Percentiles rank a stretch among this genome's conserved stretches.
These are phyloP conservation scores for Penicillium canescens DNA, from an alignment of 495 filamentous ascomycete species.

Conservation along the genomic window DNA sequence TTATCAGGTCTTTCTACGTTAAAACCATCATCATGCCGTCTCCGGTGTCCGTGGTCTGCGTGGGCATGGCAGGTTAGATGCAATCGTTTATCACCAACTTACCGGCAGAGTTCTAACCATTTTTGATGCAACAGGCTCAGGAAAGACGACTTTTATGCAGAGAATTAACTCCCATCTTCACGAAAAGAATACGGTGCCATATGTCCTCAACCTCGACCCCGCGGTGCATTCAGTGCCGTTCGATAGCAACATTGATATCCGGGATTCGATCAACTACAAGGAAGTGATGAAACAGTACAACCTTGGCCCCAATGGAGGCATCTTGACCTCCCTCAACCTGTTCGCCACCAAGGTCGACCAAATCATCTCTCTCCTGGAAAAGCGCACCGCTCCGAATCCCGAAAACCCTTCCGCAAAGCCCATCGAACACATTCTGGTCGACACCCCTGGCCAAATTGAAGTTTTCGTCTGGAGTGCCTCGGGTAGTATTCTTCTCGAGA, in stretches of 20 bases:
- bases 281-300: slow-evolving; percentile 99
- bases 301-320: slow-evolving; percentile 96
- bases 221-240: slow-evolving; percentile 96
- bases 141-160: slow-evolving; percentile 99
- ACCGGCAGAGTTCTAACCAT: not conserved
- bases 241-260: slow-evolving; percentile 97
- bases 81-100: not conserved
- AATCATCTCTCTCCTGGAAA: slow-evolving; percentile 84
- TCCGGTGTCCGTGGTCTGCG: slow-evolving; percentile 78
- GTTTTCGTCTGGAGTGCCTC: slow-evolving; percentile 97
- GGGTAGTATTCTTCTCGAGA: slow-evolving; percentile 89
- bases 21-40: slow-evolving; percentile 37
- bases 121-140: slow-evolving; percentile 62
- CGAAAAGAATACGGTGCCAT: slow-evolving; percentile 69
- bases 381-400: slow-evolving; percentile 69
- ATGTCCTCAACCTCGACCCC: slow-evolving; percentile 96
- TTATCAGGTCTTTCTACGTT: not conserved
- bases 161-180: slow-evolving; percentile 91
- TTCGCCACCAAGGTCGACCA: slow-evolving; percentile 98
- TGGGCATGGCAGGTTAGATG: slow-evolving; percentile 84
- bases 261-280: slow-evolving; percentile 98
- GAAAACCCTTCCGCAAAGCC: slow-evolving; percentile 59
- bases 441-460: slow-evolving; percentile 97
- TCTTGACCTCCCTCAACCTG: slow-evolving; percentile 91
- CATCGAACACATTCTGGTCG: slow-evolving; percentile 84